Conservation (phyloP, 495 filamentous ascomycete species). For the Glonium stellatum region DNA sequence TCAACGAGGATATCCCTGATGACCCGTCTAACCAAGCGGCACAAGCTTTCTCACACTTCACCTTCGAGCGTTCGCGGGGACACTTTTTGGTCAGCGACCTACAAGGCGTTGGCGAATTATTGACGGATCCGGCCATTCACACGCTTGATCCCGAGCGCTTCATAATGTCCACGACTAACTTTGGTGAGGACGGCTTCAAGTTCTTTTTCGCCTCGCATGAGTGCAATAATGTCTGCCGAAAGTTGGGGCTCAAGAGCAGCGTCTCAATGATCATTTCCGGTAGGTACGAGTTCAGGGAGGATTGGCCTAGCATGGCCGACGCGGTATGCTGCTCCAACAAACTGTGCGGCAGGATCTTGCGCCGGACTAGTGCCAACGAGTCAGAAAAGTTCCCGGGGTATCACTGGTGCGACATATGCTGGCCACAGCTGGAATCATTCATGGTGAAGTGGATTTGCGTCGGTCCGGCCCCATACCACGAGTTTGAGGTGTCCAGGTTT, state of each 20-base stretch:
- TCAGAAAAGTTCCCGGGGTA: constrained; percentile 24
- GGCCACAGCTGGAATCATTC: constrained; percentile 29
- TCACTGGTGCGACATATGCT: constrained; percentile 33
- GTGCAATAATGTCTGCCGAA: constrained; percentile 38
- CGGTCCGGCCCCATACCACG: constrained; percentile 12
- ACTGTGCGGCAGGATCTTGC: constrained; percentile 33
- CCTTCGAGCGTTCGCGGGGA: constrained; percentile 40
- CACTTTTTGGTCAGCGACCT: constrained; percentile 33
- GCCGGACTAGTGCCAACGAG: constrained; percentile 6
- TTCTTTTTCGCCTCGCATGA: constrained; percentile 36
- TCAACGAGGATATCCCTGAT: constrained; percentile 26
- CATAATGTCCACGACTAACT: constrained; percentile 30
- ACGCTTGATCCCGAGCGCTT: constrained; percentile 31
- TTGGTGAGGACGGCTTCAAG: constrained; percentile 34
- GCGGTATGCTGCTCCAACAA: constrained; percentile 39
- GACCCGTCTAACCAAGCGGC: constrained; percentile 30
- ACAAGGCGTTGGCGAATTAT: constrained; percentile 33
- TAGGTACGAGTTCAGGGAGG: constrained; percentile 25
- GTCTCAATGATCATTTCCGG: constrained; percentile 23
- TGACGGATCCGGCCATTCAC: constrained; percentile 38
- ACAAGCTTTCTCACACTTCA: constrained; percentile 41
- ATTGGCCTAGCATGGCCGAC: constrained; percentile 23
- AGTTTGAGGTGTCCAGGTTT: constrained; percentile 26
- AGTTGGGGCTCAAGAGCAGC: constrained; percentile 35
- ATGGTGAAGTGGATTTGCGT: constrained; percentile 17